Base-by-base conservation (phyloP, 2,329 filamentous ascomycete genomes). In the Sphaerulina populicola region DNA sequence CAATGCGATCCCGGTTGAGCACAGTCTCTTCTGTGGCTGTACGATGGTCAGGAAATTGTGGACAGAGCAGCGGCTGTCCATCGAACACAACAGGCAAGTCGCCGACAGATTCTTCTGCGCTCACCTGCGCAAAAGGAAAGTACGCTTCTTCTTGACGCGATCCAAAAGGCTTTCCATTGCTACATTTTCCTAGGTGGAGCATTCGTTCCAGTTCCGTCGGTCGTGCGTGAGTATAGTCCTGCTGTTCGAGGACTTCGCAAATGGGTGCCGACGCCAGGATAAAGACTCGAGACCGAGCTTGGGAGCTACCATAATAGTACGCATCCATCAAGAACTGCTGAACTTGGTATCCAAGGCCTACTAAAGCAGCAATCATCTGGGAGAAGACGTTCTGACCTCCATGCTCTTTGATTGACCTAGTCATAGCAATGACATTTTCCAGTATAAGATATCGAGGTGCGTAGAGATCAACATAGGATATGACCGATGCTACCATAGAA, bases 331-430 rank as follows among this genome's bases (percentile, higher is more conserved):
- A 72, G 50, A 82, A 80, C 35, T 86, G 76, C 37, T 84, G 78
- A 0, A 81, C 72, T 62, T 94, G 87, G 58, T 93, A 94, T 0
- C 86, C 87, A 56, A 93, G 73, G 0, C 83, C 85, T 0, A 91
- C 82, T 0, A 93, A 69, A 0, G 81, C 76, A 55, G 83, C 86
- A 8, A 93, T 73, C 0, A 93, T 71, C 58, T 90, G 86, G 1
- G 81, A 82, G 46, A 90, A 81, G 0, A 87, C 78, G 52, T 87
- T 86, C 15, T 83, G 73, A 14, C 71, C 69, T 21, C 62, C 72
- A 0, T 51, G 46, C 7, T 40, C 42, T 9, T 62, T 61, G n/a
- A 54, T 48, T 10, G 43, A 44, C 42, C 70, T 74, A 0, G 85
- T 76, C 69, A 91, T 87, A 0, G 71, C 74, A 0, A 78, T 68